Conservation (phyloP, 176 grass and related monocot genomes). For the Carex kokanica region DNA sequence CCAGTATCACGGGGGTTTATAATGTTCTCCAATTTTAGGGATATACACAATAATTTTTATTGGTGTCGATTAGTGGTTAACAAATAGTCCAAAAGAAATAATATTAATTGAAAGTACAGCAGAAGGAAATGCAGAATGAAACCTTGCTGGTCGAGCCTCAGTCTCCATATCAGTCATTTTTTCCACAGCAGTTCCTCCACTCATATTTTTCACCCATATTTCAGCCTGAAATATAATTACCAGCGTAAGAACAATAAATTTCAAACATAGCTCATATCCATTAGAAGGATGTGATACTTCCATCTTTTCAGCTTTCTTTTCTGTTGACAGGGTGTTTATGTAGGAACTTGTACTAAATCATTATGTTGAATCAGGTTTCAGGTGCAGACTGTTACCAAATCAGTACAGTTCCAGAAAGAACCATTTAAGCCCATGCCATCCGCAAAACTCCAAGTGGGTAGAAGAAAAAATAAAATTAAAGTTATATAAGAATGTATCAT, state of each 20-base stretch:
- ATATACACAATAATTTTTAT: background rate
- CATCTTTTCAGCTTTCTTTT: background rate
- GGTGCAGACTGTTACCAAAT: background rate
- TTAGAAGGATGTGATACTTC: background rate
- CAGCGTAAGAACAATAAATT: background rate
- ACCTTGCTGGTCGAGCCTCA: constrained; percentile 58
- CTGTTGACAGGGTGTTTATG: background rate
- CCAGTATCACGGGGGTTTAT: background rate
- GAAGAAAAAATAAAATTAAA: constrained; percentile 3
- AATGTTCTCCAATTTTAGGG: no score
- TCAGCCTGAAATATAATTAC: constrained; percentile 47
- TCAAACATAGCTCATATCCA: background rate
- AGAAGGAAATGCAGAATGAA: no score
- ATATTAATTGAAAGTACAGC: background rate
- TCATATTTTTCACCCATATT: constrained; percentile 86
- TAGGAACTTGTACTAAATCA: background rate
- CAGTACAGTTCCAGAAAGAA: background rate
- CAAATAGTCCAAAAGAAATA: background rate
- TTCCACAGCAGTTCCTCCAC: constrained; percentile 29
- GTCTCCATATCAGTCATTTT: constrained; percentile 36
- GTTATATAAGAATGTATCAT: constrained; percentile 7
- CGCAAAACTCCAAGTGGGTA: background rate
- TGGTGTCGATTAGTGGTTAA: background rate
- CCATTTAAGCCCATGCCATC: background rate
- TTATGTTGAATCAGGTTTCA: background rate